Base-by-base conservation (phyloP, 2,329 filamentous ascomycete genomes). In the Ophiocordyceps polyrhachis-furcata region DNA sequence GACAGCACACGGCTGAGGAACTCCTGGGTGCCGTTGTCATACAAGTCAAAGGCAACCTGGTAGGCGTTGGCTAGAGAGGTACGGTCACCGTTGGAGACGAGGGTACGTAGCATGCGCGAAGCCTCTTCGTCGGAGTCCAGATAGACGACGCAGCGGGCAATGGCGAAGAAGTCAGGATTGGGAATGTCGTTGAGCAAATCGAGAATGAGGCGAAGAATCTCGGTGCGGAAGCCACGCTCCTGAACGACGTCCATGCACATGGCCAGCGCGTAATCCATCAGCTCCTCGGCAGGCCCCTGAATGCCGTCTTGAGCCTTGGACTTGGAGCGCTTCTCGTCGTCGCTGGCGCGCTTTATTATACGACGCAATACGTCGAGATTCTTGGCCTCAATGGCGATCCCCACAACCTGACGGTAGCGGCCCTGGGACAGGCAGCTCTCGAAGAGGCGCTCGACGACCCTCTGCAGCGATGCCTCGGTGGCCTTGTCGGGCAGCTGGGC, bases 241-340 rank as follows among this genome's bases (percentile, higher is more conserved):
- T 96, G 91, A 17, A 98, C 87, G 48, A 96, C 81, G 49, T 93
- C 88, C 86, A 98, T 93, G 69, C 89, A 95, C 52, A 98, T 93
- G 53, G 88, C 79, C 49, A 98, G 67, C 19, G 91, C 83, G 57
- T 98, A 98, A 53, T 98, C 91, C 81, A 98, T 91, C 46, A 98
- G 66, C 59, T 96, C 89, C 58, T 96, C 88, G 17, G 86, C 81
- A 25, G 80, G 76, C 4, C 74, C 71, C 43, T 68, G 63, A 12
- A 62, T 60, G 40, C 66, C 63, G 20, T 71, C 70, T 32, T 65
- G 62, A 5, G 63, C 44, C 50, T 78, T 74, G 4, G 67, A 62
- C 58, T 80, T 77, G 53, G 73, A 68, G 45, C 75, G 73, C 64
- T 83, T 86, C 62, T 87, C 85, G 51, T 93, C 86, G 43, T 88